These are phyloP conservation scores for Suillus tomentosus DNA, from an alignment of 768 basidiomycete genomes.

Conservation along the genomic window DNA sequence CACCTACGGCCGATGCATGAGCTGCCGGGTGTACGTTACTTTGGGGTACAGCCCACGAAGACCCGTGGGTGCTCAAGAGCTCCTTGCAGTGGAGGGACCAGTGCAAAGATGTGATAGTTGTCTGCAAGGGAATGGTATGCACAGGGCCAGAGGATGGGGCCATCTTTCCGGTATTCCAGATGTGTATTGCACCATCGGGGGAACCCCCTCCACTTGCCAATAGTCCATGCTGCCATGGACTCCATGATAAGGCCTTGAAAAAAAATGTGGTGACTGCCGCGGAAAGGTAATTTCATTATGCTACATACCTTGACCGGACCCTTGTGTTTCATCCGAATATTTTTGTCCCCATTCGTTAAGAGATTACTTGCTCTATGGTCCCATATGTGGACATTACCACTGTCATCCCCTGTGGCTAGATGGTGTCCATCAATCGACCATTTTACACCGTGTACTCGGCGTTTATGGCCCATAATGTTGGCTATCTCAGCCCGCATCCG, in stretches of 20 bases:
- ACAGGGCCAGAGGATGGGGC: conserved; percentile 51
- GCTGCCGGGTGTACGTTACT: conserved; percentile 20
- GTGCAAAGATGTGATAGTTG: conserved; percentile 60
- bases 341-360: conserved; percentile 33
- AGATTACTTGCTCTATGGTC: conserved; percentile 39
- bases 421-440: conserved; percentile 42
- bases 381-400: conserved; percentile 46
- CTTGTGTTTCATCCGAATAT: conserved; percentile 43
- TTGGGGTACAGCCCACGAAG: conserved; percentile 30
- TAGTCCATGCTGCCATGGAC: conserved; percentile 69
- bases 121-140: conserved; percentile 43
- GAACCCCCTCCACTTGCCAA: conserved; percentile 69
- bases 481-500: conserved; percentile 32
- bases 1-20: conserved; percentile 21
- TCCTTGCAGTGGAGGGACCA: conserved; percentile 85
- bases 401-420: conserved; percentile 43
- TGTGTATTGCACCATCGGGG: conserved; percentile 57
- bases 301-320: conserved; percentile 45
- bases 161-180: conserved; percentile 46
- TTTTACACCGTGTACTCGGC: conserved; percentile 42
- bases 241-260: conserved; percentile 68
- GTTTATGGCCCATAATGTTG: conserved; percentile 33
- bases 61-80: conserved; percentile 77
- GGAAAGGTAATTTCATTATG: neutral
- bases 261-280: neutral